A percentile compares a stretch with the other conserved stretches of the same genome.
Conservation (phyloP, 345 rosid species). For the Populus simonii region DNA sequence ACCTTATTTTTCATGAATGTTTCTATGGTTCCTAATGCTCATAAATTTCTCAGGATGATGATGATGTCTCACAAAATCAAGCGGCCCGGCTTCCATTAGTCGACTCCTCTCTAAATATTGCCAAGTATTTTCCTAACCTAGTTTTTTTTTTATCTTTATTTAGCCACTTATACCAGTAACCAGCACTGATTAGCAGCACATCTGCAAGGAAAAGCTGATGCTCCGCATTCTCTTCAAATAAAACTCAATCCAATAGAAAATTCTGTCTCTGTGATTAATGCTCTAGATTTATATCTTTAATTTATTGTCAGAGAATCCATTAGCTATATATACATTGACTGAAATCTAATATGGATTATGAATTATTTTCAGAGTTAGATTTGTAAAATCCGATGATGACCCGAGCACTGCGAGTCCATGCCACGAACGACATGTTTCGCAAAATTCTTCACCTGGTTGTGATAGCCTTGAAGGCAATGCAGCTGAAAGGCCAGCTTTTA, state of each 20-base stretch:
- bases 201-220: slow-evolving; percentile 12
- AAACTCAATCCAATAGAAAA: neutral
- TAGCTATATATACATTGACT: slow-evolving; percentile 4
- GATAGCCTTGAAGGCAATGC: slow-evolving; percentile 36
- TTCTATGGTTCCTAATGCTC: slow-evolving; percentile 19
- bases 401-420: slow-evolving; percentile 51
- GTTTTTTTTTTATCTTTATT: slow-evolving; percentile 1
- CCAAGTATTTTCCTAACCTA: slow-evolving; percentile 39
- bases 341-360: slow-evolving; percentile 9
- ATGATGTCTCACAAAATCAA: slow-evolving; percentile 35
- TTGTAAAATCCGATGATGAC: slow-evolving; percentile 75
- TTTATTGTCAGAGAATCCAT: slow-evolving; percentile 9
- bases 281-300: neutral
- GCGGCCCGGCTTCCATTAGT: slow-evolving; percentile 27
- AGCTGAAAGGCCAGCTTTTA: slow-evolving; percentile 40
- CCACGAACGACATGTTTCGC: slow-evolving; percentile 29
- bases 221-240: neutral
- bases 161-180: neutral
- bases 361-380: slow-evolving; percentile 34
- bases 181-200: neutral
- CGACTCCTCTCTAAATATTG: slow-evolving; percentile 36
- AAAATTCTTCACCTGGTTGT: slow-evolving; percentile 37
- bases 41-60: slow-evolving; percentile 52
- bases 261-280: neutral
- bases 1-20: neutral